Percentiles rank a stretch among this genome's conserved stretches.
phyloP scores from a whole-genome alignment of 2,329 filamentous ascomycete genomes.

The Pseudocercospora fijiensis region DNA sequence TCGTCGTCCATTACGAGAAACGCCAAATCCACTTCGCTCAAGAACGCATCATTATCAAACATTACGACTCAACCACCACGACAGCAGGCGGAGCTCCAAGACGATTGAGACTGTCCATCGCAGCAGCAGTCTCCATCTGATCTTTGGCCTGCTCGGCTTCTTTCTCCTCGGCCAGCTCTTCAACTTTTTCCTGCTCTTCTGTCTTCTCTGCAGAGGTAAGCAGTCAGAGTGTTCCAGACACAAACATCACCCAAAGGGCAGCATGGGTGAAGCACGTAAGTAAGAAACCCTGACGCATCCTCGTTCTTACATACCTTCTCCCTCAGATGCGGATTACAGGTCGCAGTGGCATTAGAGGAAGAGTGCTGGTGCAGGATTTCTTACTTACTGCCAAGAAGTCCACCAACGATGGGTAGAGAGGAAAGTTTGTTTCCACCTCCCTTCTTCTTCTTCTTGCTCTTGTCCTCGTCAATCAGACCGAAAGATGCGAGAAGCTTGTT shows the following conservation, averaged over 20 bases:
- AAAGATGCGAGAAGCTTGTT: slow-evolving; percentile 72
- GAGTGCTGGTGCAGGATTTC: slow-evolving; percentile 4
- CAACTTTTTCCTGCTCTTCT: slow-evolving; percentile 9
- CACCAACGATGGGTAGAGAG: slow-evolving; percentile 49
- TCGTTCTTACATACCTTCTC: too few relatives aligned
- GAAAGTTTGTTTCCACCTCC: slow-evolving; percentile 32
- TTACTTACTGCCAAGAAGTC: slow-evolving; percentile 48
- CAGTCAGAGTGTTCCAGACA: slow-evolving; percentile 14
- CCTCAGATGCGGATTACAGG: slow-evolving; percentile 17
- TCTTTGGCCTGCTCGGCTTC: slow-evolving; percentile 9
- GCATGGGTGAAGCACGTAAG: slow-evolving; percentile 4
- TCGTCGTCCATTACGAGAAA: not conserved
- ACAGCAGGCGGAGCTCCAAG: slow-evolving; percentile 14
- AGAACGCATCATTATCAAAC: not conserved
- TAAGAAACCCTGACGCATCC: slow-evolving; percentile 21
- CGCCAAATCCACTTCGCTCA: not conserved
- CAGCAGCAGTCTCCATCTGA: slow-evolving; percentile 12
- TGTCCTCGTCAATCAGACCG: slow-evolving; percentile 58
- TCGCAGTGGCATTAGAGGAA: not conserved
- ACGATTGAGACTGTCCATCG: slow-evolving; percentile 16
- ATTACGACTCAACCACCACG: slow-evolving; percentile 12
- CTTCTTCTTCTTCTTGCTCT: slow-evolving; percentile 49
- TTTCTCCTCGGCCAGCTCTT: slow-evolving; percentile 7
- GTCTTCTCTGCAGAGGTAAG: not conserved
- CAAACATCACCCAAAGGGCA: not conserved